These are phyloP conservation scores for Penicillium sp. DNA, from an alignment of 2,329 filamentous ascomycete species.

Conservation along the genomic window DNA sequence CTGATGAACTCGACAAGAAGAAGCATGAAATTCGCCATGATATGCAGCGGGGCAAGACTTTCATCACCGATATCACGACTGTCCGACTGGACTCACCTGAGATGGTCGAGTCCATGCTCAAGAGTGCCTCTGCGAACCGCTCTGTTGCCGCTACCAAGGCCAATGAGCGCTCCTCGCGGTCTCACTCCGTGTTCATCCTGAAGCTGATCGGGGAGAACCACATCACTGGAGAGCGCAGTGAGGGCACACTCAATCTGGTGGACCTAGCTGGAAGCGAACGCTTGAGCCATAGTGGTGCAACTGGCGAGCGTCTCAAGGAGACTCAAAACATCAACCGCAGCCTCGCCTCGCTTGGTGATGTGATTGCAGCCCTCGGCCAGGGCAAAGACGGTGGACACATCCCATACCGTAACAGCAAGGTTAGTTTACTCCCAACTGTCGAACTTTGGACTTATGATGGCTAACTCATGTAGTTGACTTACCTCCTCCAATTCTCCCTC, in stretches of 20 bases:
- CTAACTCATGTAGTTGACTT: slow-evolving; percentile 66
- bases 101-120: slow-evolving; percentile 77
- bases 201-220: slow-evolving; percentile 67
- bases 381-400: slow-evolving; percentile 77
- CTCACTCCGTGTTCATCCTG: slow-evolving; percentile 94
- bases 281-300: slow-evolving; percentile 80
- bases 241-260: slow-evolving; percentile 92
- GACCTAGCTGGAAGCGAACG: slow-evolving; percentile 93
- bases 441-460: neutral
- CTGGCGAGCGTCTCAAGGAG: slow-evolving; percentile 85
- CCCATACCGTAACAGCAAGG: slow-evolving; percentile 94
- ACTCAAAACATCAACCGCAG: slow-evolving; percentile 98
- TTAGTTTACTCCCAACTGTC: slow-evolving; percentile 40
- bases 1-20: slow-evolving; percentile 72
- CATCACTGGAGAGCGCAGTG: slow-evolving; percentile 78
- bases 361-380: slow-evolving; percentile 88
- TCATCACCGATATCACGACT: slow-evolving; percentile 75
- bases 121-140: slow-evolving; percentile 79
- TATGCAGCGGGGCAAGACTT: slow-evolving; percentile 76
- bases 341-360: slow-evolving; percentile 86
- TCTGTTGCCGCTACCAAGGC: slow-evolving; percentile 96
- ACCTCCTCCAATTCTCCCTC: slow-evolving; percentile 89
- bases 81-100: slow-evolving; percentile 76
- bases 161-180: slow-evolving; percentile 91
- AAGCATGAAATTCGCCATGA: slow-evolving; percentile 92